Evolutionary conservation across 2,329 filamentous ascomycete species (phyloP).

Genomic region (Ascochyta clinopodiicola): DNA sequence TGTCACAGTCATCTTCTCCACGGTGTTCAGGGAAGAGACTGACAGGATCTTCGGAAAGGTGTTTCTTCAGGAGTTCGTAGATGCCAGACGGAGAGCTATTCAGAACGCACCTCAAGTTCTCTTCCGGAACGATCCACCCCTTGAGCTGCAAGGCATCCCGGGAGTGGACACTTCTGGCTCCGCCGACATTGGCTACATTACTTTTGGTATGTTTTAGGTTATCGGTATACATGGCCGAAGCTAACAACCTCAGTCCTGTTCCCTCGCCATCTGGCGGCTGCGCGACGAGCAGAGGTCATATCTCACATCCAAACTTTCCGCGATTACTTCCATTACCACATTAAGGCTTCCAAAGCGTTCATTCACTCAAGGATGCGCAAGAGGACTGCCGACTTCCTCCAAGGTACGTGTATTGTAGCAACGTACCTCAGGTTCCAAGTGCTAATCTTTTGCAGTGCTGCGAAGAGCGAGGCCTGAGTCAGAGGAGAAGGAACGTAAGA

Average conservation of each 20-base stretch:
- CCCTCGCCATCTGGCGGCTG: slow-evolving; percentile 88
- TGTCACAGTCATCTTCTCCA: slow-evolving; percentile 99
- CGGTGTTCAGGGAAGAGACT: slow-evolving; percentile 96
- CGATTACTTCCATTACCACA: slow-evolving; percentile 99
- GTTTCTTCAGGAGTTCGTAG: slow-evolving; percentile 98
- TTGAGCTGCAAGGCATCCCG: slow-evolving; percentile 86
- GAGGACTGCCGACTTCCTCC: slow-evolving; percentile 96
- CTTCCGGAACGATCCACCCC: slow-evolving; percentile 90
- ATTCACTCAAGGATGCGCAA: slow-evolving; percentile 98
- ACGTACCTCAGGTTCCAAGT: neutral
- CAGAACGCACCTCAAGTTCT: slow-evolving; percentile 98
- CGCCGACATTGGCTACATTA: slow-evolving; percentile 94
- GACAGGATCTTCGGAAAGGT: slow-evolving; percentile 97
- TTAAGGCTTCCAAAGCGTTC: slow-evolving; percentile 99
- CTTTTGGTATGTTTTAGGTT: slow-evolving; percentile 74
- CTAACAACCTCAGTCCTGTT: slow-evolving; percentile 74
- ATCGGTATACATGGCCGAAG: slow-evolving; percentile 16
- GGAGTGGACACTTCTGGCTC: slow-evolving; percentile 76
- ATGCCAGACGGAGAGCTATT: slow-evolving; percentile 90
- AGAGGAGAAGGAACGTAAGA: slow-evolving; percentile 98
- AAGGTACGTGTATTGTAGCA: slow-evolving; percentile 66
- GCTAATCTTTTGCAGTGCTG: slow-evolving; percentile 70
- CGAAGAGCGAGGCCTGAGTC: slow-evolving; percentile 93
- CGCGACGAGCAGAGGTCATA: slow-evolving; percentile 92
- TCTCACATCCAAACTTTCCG: slow-evolving; percentile 99